phyloP scores from a whole-genome alignment of 2,329 filamentous ascomycete species.

The Thelonectria discophora region DNA sequence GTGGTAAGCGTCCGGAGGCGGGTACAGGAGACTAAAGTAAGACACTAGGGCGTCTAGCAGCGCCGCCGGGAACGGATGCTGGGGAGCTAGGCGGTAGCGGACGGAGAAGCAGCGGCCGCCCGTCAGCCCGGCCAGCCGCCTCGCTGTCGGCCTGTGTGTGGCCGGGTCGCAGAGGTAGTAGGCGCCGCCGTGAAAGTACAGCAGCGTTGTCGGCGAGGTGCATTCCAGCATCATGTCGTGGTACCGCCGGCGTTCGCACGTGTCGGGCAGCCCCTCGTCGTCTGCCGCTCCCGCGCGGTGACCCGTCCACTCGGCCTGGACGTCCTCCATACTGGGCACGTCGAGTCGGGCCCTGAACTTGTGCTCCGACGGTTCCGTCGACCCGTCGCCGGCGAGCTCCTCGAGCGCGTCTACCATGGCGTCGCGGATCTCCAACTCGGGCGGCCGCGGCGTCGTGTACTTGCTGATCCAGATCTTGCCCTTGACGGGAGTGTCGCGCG shows the following conservation, averaged over 20 bases:
- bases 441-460: constrained; percentile 69
- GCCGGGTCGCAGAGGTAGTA: constrained; percentile 77
- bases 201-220: constrained; percentile 67
- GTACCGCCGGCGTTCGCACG: constrained; percentile 73
- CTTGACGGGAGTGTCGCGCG: constrained; percentile 73
- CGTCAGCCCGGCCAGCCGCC: constrained; percentile 71
- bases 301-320: constrained; percentile 81
- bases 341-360: constrained; percentile 24
- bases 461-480: constrained; percentile 84
- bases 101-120: constrained; percentile 76
- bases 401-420: constrained; percentile 65
- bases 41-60: constrained; percentile 76
- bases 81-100: constrained; percentile 78
- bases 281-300: constrained; percentile 65
- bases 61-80: constrained; percentile 77
- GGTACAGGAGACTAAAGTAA: constrained; percentile 78
- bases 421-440: constrained; percentile 64
- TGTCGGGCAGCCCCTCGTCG: constrained; percentile 60
- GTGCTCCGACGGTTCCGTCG: too few species aligned
- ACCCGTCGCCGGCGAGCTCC: constrained; percentile 31
- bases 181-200: constrained; percentile 82
- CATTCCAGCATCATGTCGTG: constrained; percentile 73
- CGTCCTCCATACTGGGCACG: constrained; percentile 62
- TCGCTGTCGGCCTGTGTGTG: constrained; percentile 67
- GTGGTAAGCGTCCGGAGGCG: constrained; percentile 73